Conservation (phyloP, 148 eudicot genomes). For the Nepenthes gracilis region DNA sequence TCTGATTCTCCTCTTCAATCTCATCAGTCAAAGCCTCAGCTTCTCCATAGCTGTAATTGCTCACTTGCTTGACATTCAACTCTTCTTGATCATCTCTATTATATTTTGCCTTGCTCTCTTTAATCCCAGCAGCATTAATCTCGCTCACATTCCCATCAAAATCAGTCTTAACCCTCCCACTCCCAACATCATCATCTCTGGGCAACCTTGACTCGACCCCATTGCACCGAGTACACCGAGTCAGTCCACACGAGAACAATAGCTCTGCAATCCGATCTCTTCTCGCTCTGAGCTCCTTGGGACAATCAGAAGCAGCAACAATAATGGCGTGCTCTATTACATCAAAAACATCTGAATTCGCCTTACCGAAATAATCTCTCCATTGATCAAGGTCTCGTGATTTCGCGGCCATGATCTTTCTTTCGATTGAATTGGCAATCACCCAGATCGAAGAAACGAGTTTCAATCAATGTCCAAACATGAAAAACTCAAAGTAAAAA, state of each 20-base stretch:
- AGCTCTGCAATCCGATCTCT: constrained; percentile 62
- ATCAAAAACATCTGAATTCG: constrained; percentile 58
- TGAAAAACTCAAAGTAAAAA: too few species aligned
- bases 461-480: too few species aligned
- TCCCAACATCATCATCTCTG: constrained; percentile 4
- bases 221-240: constrained; percentile 54
- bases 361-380: constrained; percentile 48
- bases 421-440: too few species aligned
- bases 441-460: too few species aligned
- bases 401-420: too few species aligned
- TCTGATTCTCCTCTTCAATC: constrained; percentile 55
- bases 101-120: constrained; percentile 60
- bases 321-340: constrained; percentile 63
- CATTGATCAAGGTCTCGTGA: too few species aligned
- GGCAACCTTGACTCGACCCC: constrained; percentile 45
- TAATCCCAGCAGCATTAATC: constrained; percentile 25
- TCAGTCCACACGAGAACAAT: constrained; percentile 43
- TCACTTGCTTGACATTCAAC: constrained; percentile 26
- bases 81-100: constrained; percentile 6
- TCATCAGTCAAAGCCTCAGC: constrained; percentile 85
- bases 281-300: constrained; percentile 46
- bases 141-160: constrained; percentile 3
- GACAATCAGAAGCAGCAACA: constrained; percentile 86
- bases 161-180: constrained; percentile 17
- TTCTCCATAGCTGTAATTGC: constrained; percentile 57